Evolutionary conservation across 371 early-diverging fungal species (phyloP), one percentile per base, ranked within the genome.

Genomic region (Rhizopus microsporus): DNA sequence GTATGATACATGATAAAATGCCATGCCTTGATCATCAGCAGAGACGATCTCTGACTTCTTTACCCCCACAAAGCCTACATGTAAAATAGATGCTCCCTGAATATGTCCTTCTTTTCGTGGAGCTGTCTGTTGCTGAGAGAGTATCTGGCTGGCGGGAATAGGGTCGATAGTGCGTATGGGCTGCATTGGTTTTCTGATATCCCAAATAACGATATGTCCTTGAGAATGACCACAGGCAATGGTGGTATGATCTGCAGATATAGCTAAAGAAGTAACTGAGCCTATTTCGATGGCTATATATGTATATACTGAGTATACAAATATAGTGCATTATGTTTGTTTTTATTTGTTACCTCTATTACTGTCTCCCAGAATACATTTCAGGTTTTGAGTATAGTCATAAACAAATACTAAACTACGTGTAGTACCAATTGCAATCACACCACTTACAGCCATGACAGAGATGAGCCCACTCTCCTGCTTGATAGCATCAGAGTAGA

Each of bases 351-450:
- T 80, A 83, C 82, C 82, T 23, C 74, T 66, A 6, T 69, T 58
- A 31, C 66, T 64, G 46, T 80, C 84, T 7, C 91, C 90, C 38
- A 85, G 64, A 39, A 88, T 75, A 31, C 81, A 83, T 43, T 82
- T 79, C n/a, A 89, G 63, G 17, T 78, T 74, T 59, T 91, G 93
- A 0, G 84, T 72, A 15, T 84, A 77, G 54, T 86, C 88, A 65
- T 88, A 93, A 0, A 93, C 79, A 60, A 89, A 71, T 5, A 93
- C 75, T 17, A 87, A 68, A 23, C 90, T 83, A 49, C 88, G 79
- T 2, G 88, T 88, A 0, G 91, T 93, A 12, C 91, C 93, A 45
- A 93, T 75, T 4, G 86, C 87, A 39, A 93, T 88, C 2, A 84
- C 70, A 35, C 83, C 82, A 61, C 78, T 65, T 32, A 87, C 87